phyloP scores from a whole-genome alignment of 2,329 filamentous ascomycete species.

The Cladophialophora yegresii region DNA sequence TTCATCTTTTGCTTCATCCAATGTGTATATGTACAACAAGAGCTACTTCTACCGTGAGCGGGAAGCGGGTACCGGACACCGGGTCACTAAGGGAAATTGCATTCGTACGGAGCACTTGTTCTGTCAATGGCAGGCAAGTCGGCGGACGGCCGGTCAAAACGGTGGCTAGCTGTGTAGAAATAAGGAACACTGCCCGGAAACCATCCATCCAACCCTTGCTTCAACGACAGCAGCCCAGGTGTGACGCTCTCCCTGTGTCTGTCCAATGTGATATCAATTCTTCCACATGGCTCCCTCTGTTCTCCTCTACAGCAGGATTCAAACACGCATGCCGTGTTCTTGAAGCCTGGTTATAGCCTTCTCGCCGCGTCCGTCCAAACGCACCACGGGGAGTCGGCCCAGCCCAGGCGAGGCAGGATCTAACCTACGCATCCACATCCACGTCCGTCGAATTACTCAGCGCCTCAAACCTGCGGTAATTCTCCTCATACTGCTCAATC shows the following conservation, averaged over 20 bases:
- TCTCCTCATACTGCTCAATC: conserved; percentile 34
- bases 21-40: conserved; percentile 28
- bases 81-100: conserved; percentile 3
- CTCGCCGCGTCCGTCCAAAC: no score
- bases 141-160: not conserved
- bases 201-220: not conserved
- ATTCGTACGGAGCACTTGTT: conserved; percentile 1
- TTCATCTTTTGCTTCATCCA: not conserved
- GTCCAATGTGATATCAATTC: not conserved
- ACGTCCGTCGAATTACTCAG: conserved; percentile 35
- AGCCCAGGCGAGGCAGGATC: no score
- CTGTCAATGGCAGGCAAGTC: not conserved
- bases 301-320: not conserved
- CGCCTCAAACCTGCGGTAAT: conserved; percentile 32
- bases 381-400: not conserved
- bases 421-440: conserved; percentile 32
- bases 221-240: not conserved
- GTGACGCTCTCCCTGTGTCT: not conserved
- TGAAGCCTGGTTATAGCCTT: no score
- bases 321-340: not conserved
- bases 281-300: not conserved
- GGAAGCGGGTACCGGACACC: not conserved
- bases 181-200: not conserved
- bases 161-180: conserved; percentile 1
- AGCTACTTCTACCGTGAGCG: not conserved